Evolutionary conservation across 73 alveolate genomes (phyloP).

Genomic region (Paramecium caudatum): DNA sequence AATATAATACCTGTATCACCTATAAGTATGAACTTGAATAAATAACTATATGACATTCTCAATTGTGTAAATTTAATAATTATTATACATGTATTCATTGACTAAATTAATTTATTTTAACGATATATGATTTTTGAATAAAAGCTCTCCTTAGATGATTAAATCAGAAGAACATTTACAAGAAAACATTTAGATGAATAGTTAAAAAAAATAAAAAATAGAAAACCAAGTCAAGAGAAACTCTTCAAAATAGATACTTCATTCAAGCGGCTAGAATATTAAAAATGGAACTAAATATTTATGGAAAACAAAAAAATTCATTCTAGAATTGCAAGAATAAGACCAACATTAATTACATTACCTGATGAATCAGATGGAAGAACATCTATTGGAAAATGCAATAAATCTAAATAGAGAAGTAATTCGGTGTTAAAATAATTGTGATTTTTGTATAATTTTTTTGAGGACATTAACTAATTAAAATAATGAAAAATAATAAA

Average conservation of each 20-base stretch:
- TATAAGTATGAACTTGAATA: constrained; percentile 87
- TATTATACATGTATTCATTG: no score
- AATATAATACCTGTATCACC: constrained; percentile 87
- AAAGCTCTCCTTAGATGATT: constrained; percentile 8
- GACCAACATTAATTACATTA: neutral
- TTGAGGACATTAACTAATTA: no score
- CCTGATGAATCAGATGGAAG: constrained; percentile 9
- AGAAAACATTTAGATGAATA: neutral
- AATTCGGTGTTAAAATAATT: no score
- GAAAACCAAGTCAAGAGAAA: constrained; percentile 12
- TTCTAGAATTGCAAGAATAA: neutral
- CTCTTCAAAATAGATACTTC: neutral
- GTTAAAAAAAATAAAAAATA: neutral
- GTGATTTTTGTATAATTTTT: no score
- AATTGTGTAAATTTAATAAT: neutral
- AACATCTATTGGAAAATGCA: no score
- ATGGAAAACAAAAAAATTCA: constrained; percentile 3
- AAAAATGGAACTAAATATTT: constrained; percentile 31
- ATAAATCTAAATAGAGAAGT: no score
- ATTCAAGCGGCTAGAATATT: constrained; percentile 4
- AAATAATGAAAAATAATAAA: no score
- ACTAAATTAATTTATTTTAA: neutral
- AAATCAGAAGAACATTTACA: constrained; percentile 10
- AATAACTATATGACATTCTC: constrained; percentile 80
- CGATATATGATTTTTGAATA: constrained; percentile 49